Evolutionary conservation across 306 rosid species (phyloP).

Genomic region (Acacia crassicarpa): DNA sequence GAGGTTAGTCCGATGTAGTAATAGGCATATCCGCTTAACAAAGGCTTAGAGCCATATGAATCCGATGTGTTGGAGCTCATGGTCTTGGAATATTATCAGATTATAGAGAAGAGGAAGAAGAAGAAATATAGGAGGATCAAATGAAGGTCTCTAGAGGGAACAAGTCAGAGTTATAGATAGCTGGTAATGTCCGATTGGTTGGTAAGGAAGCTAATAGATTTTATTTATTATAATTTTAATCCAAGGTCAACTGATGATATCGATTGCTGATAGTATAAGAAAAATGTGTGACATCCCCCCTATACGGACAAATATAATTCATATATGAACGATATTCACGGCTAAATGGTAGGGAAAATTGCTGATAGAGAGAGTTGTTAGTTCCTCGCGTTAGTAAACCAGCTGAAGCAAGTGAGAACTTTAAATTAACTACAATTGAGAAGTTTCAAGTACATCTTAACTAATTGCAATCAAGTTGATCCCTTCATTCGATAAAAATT

Average conservation of each 20-base stretch:
- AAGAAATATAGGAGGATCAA: neutral
- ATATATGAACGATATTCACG: too few species aligned
- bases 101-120: neutral
- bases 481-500: too few species aligned
- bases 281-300: neutral
- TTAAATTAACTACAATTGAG: too few species aligned
- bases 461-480: too few species aligned
- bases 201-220: neutral
- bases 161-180: neutral
- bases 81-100: neutral
- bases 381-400: too few species aligned
- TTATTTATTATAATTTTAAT: neutral
- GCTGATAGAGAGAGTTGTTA: too few species aligned
- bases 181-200: neutral
- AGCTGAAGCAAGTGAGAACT: too few species aligned
- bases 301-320: too few species aligned
- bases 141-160: neutral
- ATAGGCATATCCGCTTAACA: neutral
- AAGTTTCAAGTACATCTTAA: too few species aligned
- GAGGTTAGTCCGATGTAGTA: slow-evolving; percentile 22
- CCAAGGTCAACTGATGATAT: neutral
- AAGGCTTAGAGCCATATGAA: neutral
- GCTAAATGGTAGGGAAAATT: too few species aligned
- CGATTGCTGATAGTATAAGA: neutral
- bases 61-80: neutral